phyloP scores from a whole-genome alignment of 2,329 filamentous ascomycete genomes.

The Cladosporium sp. region DNA sequence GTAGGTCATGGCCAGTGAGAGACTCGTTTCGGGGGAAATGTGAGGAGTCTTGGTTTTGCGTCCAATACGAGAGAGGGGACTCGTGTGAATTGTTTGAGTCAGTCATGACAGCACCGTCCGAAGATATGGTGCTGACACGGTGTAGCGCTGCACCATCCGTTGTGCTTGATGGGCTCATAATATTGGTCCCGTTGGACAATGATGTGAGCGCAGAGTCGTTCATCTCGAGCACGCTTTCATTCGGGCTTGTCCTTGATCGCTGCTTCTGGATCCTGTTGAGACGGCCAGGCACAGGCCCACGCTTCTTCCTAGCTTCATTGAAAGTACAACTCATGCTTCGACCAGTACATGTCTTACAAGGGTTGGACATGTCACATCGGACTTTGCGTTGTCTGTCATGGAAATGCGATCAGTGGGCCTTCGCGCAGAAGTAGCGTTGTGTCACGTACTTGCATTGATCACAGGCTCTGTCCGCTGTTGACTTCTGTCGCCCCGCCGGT shows the following conservation, averaged over 20 bases:
- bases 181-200: background rate
- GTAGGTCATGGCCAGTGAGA: background rate
- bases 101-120: background rate
- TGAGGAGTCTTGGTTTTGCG: background rate
- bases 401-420: background rate
- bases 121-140: slow-evolving; percentile 9
- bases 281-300: slow-evolving; percentile 40
- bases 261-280: slow-evolving; percentile 42
- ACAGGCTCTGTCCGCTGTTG: slow-evolving; percentile 37
- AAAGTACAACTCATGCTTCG: slow-evolving; percentile 45
- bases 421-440: background rate
- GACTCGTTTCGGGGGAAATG: background rate
- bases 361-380: slow-evolving; percentile 43
- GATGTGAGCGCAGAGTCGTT: background rate
- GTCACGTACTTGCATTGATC: slow-evolving; percentile 44
- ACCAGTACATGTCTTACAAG: slow-evolving; percentile 41
- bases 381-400: slow-evolving; percentile 30
- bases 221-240: slow-evolving; percentile 20
- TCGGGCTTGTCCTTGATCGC: slow-evolving; percentile 22
- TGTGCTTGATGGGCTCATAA: background rate
- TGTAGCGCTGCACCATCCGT: slow-evolving; percentile 8
- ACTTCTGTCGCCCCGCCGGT: slow-evolving; percentile 22
- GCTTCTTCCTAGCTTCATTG: slow-evolving; percentile 44
- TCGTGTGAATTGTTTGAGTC: background rate
- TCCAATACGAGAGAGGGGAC: slow-evolving; percentile 2